phyloP scores from a whole-genome alignment of 306 rosid species.

The Abrus precatorius region DNA sequence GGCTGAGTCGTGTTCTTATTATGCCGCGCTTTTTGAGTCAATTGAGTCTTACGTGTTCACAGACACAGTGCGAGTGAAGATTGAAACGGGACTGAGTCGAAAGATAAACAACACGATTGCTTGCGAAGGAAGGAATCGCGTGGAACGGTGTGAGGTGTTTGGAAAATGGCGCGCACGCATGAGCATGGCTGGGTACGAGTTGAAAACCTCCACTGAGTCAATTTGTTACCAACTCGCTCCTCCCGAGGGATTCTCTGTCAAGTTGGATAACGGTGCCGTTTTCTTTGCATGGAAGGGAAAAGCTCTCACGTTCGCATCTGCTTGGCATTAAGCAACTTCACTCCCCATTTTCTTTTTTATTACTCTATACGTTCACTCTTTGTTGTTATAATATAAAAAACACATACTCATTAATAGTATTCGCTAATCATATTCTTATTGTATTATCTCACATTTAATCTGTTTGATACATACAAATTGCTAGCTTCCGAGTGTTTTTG shows the following conservation, averaged over 20 bases:
- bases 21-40: constrained; percentile 65
- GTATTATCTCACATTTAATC: too few species aligned
- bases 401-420: too few species aligned
- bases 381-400: too few species aligned
- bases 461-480: too few species aligned
- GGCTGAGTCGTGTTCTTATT: constrained; percentile 60
- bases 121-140: constrained; percentile 81
- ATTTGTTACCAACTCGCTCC: constrained; percentile 56
- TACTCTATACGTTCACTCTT: too few species aligned
- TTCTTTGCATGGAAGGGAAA: constrained; percentile 82
- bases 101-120: constrained; percentile 65
- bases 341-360: too few species aligned
- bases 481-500: too few species aligned
- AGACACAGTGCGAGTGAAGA: constrained; percentile 52
- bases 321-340: constrained; percentile 71
- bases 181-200: constrained; percentile 82
- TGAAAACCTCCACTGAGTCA: constrained; percentile 57
- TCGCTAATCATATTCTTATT: too few species aligned
- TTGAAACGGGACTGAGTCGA: constrained; percentile 69
- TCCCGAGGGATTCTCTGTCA: constrained; percentile 56
- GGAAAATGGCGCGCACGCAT: constrained; percentile 89
- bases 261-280: constrained; percentile 71
- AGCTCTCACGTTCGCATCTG: constrained; percentile 82
- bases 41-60: constrained; percentile 39
- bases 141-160: constrained; percentile 78